A percentile compares a stretch with the other conserved stretches of the same genome.
phyloP scores from a whole-genome alignment of 169 alveolate species.

The Sarcocystis neurona region DNA sequence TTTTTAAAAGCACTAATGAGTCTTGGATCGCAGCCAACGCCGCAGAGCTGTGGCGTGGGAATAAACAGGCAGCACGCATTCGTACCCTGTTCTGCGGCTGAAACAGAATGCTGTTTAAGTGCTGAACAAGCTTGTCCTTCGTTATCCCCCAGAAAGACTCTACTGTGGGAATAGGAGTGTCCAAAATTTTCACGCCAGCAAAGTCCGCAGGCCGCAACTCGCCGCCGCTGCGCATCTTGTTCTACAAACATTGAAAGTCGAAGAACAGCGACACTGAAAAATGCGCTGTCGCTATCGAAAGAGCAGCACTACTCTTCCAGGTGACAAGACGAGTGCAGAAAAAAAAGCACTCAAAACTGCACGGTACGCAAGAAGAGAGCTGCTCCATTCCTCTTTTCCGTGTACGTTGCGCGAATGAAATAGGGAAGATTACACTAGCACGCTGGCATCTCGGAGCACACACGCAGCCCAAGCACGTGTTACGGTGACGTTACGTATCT shows the following conservation, averaged over 20 bases:
- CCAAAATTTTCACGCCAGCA: background rate
- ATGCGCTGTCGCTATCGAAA: no score
- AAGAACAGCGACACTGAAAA: background rate
- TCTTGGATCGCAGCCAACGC: background rate
- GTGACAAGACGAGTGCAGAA: no score
- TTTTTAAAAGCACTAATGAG: background rate
- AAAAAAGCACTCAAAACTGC: no score
- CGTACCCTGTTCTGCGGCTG: background rate
- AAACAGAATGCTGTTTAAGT: background rate
- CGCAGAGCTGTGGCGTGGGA: background rate
- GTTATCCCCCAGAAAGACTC: background rate
- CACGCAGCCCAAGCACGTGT: no score
- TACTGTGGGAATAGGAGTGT: background rate
- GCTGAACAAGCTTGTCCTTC: background rate
- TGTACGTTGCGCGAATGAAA: no score
- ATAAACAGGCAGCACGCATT: background rate
- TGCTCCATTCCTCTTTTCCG: no score
- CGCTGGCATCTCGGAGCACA: no score
- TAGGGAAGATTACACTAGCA: no score
- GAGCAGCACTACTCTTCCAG: no score
- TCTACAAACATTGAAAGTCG: background rate
- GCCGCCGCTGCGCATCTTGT: background rate
- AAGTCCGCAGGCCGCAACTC: background rate
- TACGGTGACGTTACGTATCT: no score
- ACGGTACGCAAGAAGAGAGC: no score